These are phyloP conservation scores for Filobasidium uniguttulatum DNA, from an alignment of 1,284 basidiomycete species.

Conservation along the genomic window DNA sequence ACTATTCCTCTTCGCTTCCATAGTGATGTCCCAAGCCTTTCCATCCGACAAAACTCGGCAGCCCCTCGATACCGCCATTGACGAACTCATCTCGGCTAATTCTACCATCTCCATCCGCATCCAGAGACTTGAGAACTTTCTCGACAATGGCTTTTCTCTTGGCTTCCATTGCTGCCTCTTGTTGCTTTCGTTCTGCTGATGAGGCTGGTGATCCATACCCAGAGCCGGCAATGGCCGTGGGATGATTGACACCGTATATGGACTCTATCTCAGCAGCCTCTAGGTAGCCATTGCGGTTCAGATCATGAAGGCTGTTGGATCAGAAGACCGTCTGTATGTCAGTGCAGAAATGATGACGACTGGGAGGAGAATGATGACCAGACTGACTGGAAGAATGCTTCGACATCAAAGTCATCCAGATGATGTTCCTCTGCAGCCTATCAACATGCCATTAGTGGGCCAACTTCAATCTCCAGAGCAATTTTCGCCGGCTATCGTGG, in stretches of 20 bases:
- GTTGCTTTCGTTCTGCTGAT: conserved; percentile 76
- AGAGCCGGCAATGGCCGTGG: neutral
- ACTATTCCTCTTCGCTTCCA: conserved; percentile 42
- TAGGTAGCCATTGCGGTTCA: conserved; percentile 65
- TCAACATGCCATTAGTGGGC: conserved; percentile 10
- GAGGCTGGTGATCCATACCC: no score
- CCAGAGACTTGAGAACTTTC: conserved; percentile 59
- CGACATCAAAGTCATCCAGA: conserved; percentile 35
- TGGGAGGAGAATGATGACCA: neutral
- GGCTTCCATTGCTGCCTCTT: conserved; percentile 65
- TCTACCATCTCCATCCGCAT: conserved; percentile 61
- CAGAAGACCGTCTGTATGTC: neutral
- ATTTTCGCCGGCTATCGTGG: neutral
- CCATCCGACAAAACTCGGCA: conserved; percentile 85
- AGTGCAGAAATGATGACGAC: neutral
- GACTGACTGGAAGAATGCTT: conserved; percentile 33
- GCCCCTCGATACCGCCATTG: conserved; percentile 52
- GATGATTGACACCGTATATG: conserved; percentile 86
- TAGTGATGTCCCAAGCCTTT: conserved; percentile 87
- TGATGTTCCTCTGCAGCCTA: conserved; percentile 37
- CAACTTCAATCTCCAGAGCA: neutral
- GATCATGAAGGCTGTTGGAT: conserved; percentile 65
- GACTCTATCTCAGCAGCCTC: conserved; percentile 72
- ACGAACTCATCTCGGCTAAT: conserved; percentile 70
- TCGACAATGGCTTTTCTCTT: conserved; percentile 68